Evolutionary conservation across 169 alveolate species (phyloP), one percentile per base, ranked within the genome.

Genomic region (Cystoisospora suis): DNA sequence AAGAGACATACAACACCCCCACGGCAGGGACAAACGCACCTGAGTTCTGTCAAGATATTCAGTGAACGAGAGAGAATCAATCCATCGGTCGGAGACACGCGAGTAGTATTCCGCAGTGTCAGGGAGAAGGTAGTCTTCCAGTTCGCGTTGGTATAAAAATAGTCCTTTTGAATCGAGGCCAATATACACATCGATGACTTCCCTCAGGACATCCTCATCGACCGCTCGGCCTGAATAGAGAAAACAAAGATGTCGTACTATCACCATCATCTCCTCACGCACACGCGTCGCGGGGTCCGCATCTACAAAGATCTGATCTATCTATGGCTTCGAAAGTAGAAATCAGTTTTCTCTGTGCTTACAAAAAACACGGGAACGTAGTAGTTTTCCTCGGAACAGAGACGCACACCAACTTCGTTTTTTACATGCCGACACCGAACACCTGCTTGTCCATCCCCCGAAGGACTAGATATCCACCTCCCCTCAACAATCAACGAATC

Each of bases 11-110:
- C 79, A 17, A 9, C 38, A 65, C 34, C 79, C 32, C 32, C 65
- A 53, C 65, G 56, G 83, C 53, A 2, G 38, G 83, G 20, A 27
- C 23, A 2, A n/a, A 56, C 83, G 49, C 38, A 88, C 91, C 92
- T 91, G 94, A 15, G 94, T 91, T 36, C 87, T 93, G 17, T 59
- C 80, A 36, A 94, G 87, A 88, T 93, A 94, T 61, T 90, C 95
- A 27, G 94, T 75, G 87, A 94, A 93, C 27, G 94, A 72, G 83
- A 91, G 90, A 49, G 32, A 61, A 34, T 59, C 83, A 6, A 89
- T 81, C 95, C 95, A 94, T 44, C 86, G 89, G 38, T 70, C 59
- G 1, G 94, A 94, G 56, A 88, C 83, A 75, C 91, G 87, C 40
- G 80, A 86, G 59, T 93, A 94, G 87, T 86, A 92, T 46, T 87